Percentiles rank a stretch among this genome's conserved stretches.
phyloP scores from a whole-genome alignment of 495 filamentous ascomycete genomes.

The Neurospora sp. region DNA sequence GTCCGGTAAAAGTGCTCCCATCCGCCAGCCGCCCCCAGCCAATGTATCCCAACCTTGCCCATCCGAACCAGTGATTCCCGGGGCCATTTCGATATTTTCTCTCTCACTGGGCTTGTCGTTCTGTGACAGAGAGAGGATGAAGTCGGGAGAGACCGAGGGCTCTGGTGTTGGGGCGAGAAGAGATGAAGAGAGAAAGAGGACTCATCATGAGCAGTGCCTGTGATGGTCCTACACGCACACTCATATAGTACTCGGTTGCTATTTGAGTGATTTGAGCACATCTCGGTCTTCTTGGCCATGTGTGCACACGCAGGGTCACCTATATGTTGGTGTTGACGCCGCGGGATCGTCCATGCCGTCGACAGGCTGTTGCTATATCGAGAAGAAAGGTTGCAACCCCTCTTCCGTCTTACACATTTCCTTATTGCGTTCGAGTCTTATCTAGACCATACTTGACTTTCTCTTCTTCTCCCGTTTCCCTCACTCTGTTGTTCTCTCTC shows the following conservation, averaged over 20 bases:
- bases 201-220: background rate
- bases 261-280: background rate
- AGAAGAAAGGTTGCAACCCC: constrained; percentile 5
- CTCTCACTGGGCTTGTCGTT: background rate
- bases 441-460: constrained; percentile 1
- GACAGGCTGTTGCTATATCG: constrained; percentile 9
- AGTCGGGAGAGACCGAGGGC: background rate
- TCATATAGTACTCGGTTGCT: background rate
- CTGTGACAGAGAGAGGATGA: background rate
- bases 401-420: background rate
- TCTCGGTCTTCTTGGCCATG: background rate
- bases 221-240: background rate
- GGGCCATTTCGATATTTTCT: background rate
- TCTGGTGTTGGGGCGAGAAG: background rate
- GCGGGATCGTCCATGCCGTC: background rate
- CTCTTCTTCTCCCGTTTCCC: background rate
- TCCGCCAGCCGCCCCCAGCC: constrained; percentile 15
- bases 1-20: constrained; percentile 19
- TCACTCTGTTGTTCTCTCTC: background rate
- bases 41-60: constrained; percentile 11
- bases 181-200: background rate
- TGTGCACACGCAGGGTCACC: background rate
- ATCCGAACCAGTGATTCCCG: constrained; percentile 2
- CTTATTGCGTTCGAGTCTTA: constrained; percentile 3
- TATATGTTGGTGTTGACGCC: background rate